phyloP scores from a whole-genome alignment of 352 stramenopile genomes.

The Thraustotheca clavata region DNA sequence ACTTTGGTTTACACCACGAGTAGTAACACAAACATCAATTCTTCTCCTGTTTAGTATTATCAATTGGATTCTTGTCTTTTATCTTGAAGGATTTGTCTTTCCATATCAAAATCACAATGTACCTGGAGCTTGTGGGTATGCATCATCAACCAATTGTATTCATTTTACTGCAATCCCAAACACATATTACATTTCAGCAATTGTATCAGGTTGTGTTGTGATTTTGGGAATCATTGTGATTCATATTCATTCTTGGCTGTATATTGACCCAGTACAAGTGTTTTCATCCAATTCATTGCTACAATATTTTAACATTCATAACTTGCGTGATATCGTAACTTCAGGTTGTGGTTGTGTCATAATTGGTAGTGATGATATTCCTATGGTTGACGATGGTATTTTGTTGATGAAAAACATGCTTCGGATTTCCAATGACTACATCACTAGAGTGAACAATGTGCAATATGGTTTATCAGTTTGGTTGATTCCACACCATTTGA shows the following conservation, averaged over 20 bases:
- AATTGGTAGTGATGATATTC: not conserved
- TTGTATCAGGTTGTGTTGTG: not conserved
- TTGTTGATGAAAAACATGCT: slow-evolving; percentile 26
- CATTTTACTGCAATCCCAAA: not conserved
- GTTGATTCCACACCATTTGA: not conserved
- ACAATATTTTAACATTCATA: not conserved
- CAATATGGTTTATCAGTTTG: not conserved
- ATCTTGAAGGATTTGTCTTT: not conserved
- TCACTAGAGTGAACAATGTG: not conserved
- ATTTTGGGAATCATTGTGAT: not conserved
- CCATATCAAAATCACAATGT: not conserved
- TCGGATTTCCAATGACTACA: slow-evolving; percentile 13
- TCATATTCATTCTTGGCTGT: not conserved
- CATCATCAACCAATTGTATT: not conserved
- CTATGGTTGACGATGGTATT: not conserved
- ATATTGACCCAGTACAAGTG: not conserved
- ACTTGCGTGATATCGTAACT: not conserved
- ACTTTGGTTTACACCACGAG: not conserved
- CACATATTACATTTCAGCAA: not conserved
- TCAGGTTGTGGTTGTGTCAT: not conserved
- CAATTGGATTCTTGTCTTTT: not conserved
- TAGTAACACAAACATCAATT: not conserved
- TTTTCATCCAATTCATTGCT: not conserved
- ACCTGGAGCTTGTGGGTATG: not conserved
- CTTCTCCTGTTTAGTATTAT: not conserved